Evolutionary conservation across 2,329 filamentous ascomycete genomes (phyloP).

Genomic region (Aspergillus sp.): DNA sequence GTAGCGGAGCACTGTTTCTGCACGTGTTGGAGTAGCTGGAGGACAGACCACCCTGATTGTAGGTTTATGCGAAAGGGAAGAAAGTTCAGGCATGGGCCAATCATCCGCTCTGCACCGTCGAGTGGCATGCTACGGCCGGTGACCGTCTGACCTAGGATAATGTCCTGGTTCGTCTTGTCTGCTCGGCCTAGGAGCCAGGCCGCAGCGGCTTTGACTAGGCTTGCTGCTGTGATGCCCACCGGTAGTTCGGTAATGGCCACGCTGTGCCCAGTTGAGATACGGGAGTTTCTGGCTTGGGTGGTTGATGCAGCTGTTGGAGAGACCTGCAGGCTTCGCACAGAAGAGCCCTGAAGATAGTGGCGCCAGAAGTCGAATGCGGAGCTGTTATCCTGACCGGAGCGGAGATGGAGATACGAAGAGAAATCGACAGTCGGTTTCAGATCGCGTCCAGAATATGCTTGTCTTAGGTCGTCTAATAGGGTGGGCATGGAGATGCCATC

Average conservation of each 20-base stretch:
- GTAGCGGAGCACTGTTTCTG: constrained; percentile 6
- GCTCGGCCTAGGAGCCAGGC: neutral
- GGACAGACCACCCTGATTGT: constrained; percentile 1
- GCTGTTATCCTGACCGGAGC: neutral
- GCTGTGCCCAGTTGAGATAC: neutral
- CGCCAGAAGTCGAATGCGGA: neutral
- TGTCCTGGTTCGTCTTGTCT: neutral
- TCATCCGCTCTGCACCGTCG: constrained; percentile 1
- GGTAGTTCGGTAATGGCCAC: neutral
- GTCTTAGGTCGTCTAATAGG: neutral
- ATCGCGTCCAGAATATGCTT: neutral
- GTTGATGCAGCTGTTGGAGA: too few species aligned
- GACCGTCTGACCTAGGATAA: constrained; percentile 11
- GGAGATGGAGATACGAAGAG: neutral
- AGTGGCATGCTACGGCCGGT: constrained; percentile 9
- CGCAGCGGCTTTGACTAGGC: constrained; percentile 7
- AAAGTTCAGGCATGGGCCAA: constrained; percentile 8
- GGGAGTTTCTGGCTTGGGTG: neutral
- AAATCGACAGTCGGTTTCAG: neutral
- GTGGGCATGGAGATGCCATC: neutral
- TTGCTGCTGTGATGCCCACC: constrained; percentile 3
- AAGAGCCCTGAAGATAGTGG: neutral
- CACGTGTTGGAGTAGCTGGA: constrained; percentile 2
- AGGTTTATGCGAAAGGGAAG: constrained; percentile 7
- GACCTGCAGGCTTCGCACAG: neutral